Conservation (phyloP, 208 protist species). For the Trypanosomatidae sp. region DNA sequence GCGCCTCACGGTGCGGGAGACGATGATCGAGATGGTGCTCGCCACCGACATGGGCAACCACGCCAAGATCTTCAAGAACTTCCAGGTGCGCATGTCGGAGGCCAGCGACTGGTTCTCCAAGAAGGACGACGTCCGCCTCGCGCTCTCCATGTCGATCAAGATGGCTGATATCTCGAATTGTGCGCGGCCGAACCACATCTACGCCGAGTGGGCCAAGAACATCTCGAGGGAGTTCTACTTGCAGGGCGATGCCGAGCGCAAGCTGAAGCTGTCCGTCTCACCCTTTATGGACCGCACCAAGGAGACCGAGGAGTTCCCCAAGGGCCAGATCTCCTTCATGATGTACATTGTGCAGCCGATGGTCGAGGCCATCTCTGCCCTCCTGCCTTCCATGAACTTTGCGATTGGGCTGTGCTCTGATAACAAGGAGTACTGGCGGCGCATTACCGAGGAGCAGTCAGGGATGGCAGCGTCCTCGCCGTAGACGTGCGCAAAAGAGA, state of each 20-base stretch:
- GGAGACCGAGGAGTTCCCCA: slow-evolving; percentile 78
- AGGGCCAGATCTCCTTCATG: slow-evolving; percentile 92
- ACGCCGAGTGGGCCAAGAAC: slow-evolving; percentile 90
- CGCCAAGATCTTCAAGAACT: slow-evolving; percentile 87
- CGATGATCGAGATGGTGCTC: slow-evolving; percentile 92
- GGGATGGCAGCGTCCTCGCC: too few species aligned
- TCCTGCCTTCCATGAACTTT: slow-evolving; percentile 85
- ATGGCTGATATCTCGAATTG: slow-evolving; percentile 96
- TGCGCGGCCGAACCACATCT: slow-evolving; percentile 84
- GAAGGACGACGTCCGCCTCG: slow-evolving; percentile 86
- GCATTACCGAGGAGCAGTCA: slow-evolving; percentile 35
- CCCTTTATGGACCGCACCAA: slow-evolving; percentile 93
- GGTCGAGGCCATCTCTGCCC: slow-evolving; percentile 80
- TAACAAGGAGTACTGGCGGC: slow-evolving; percentile 87
- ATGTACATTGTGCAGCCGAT: slow-evolving; percentile 92
- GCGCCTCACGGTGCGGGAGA: slow-evolving; percentile 83
- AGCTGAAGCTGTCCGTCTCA: slow-evolving; percentile 79
- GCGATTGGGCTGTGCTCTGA: slow-evolving; percentile 72
- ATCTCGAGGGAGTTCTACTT: slow-evolving; percentile 93
- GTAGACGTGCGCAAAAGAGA: too few species aligned
- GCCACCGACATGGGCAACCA: slow-evolving; percentile 95
- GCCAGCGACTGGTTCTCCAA: slow-evolving; percentile 69
- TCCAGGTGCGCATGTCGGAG: slow-evolving; percentile 75
- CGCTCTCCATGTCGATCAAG: slow-evolving; percentile 93
- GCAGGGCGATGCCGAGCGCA: slow-evolving; percentile 91